Evolutionary conservation across 1,284 basidiomycete species (phyloP).

Genomic region (Fomitopsis palustris): DNA sequence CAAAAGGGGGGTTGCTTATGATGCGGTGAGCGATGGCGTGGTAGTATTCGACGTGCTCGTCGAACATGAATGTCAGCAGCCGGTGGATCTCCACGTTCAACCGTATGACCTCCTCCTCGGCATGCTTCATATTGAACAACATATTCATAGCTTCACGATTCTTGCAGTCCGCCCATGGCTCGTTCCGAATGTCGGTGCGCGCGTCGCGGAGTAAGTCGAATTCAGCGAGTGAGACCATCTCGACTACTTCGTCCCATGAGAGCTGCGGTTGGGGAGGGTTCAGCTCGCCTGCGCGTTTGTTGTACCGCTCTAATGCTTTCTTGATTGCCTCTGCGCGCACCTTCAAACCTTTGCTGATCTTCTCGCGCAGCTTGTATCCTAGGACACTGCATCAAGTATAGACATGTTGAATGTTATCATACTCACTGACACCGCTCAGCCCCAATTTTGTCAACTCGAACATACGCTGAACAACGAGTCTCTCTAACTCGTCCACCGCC

Average conservation of each 20-base stretch:
- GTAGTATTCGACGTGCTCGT: too few relatives aligned
- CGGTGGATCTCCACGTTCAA: slow-evolving; percentile 8
- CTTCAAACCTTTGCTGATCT: slow-evolving; percentile 9
- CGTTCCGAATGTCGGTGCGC: slow-evolving; percentile 1
- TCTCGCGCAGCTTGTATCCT: slow-evolving; percentile 13
- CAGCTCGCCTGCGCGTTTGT: neutral
- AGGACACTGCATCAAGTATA: neutral
- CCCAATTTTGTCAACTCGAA: slow-evolving; percentile 23
- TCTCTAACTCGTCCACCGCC: slow-evolving; percentile 20
- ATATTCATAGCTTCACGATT: slow-evolving; percentile 6
- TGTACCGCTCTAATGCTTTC: slow-evolving; percentile 6
- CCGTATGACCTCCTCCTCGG: slow-evolving; percentile 8
- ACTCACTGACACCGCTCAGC: slow-evolving; percentile 18
- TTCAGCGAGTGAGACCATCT: slow-evolving; percentile 7
- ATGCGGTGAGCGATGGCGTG: too few relatives aligned
- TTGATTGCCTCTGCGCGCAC: slow-evolving; percentile 4
- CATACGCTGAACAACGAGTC: slow-evolving; percentile 20
- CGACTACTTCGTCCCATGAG: neutral
- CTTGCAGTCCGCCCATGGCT: slow-evolving; percentile 4
- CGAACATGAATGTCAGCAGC: slow-evolving; percentile 2
- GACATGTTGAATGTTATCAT: too few relatives aligned
- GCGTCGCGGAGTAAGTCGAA: slow-evolving; percentile 11
- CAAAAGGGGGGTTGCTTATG: too few relatives aligned
- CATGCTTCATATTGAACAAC: slow-evolving; percentile 9
- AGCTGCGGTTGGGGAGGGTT: slow-evolving; percentile 3